Base-by-base conservation (phyloP, 768 basidiomycete species). In the Phylloporus sp. region DNA sequence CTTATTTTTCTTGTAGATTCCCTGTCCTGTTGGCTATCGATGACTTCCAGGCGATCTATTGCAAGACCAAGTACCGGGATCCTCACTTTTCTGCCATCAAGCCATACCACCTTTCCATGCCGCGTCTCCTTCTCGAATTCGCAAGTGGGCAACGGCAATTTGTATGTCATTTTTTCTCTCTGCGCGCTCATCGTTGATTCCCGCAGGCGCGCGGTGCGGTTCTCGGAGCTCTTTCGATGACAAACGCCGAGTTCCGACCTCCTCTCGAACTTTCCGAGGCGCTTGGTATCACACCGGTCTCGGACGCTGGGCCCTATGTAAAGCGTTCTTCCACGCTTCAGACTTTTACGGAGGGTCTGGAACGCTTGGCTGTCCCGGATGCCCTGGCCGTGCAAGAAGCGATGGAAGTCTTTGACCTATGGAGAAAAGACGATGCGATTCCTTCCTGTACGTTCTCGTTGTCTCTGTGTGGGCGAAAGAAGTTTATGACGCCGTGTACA, bases 11-110 rank as follows among this genome's bases (percentile, higher is more conserved):
- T 18, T 43, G 9, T 48, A 92, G 90, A 35, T 70, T 74, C 57
- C 90, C 90, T 0, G 85, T 95, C 3, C 62, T 96, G 6, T 69
- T 94, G 24, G 92, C 91, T 0, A 72, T 94, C 1, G 93, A 96
- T 54, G 92, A 95, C 56, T 81, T 90, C 63, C 93, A 95, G 63
- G 76, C 89, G 0, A 65, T 96, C 21, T 91, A 88, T 58, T 71
- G 77, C 59, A 70, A 67, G 35, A 79, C 85, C 0, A 59, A 69
- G 22, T 94, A 94, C 67, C 78, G 81, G 21, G 82, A 89, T 46
- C 86, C 86, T 11, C 80, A 82, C 34, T 90, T 82, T 65, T 69
- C 71, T 7, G 59, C 70, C 9, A 80, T 95, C 44, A 78, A 82
- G 46, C 72, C 89, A 0, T 87, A 84, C 56, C 86, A 94, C 56